Base-by-base conservation (phyloP, 345 rosid species). In the Hypericum perforatum region DNA sequence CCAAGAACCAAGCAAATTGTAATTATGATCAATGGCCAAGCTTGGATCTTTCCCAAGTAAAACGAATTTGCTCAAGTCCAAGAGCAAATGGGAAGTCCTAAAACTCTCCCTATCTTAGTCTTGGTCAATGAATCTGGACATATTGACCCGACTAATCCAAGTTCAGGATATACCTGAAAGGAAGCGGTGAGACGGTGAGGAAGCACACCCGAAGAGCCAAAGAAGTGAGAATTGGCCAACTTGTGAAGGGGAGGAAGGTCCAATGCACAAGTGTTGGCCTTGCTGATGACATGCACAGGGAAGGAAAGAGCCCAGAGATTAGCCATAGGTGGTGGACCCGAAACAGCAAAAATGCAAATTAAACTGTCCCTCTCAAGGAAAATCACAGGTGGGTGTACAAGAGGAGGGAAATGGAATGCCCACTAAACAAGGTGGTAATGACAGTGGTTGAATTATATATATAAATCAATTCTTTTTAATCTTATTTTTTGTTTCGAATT, bases 301-400 rank as follows among this genome's bases (percentile, higher is more conserved):
- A 87, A 74, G 48, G 92, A 78, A 71, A 77, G 76, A 64, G 84
- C 71, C 75, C 67, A 76, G 9, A 82, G 71, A n/a, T n/a, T n/a
- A 53, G 98, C 92, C 96, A 91, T 86, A 8, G 44, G 51, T 39
- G 62, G 9, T 3, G 8, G 3, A 15, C 8, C 10, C 37, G 8
- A 12, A 48, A 42, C 37, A 6, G 47, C 39, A 56, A 55, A n/a
- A 53, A 48, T 46, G 49, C 58, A 56, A 54, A 44, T 22, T 22
- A 39, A 51, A 5, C 0, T 11, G 22, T 5, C 8, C 9, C 13
- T 6, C 7, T 49, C 39, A 11, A 16, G 39, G 53, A 39, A 2
- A 8, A 5, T 6, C 32, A 11, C 3, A 13, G 37, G 45, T 36
- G 9, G 16, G 15, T 48, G 13, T 11, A 9, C 10, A 52, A 15